Conservation (phyloP, 345 rosid genomes). For the Pugionium dolabratum region DNA sequence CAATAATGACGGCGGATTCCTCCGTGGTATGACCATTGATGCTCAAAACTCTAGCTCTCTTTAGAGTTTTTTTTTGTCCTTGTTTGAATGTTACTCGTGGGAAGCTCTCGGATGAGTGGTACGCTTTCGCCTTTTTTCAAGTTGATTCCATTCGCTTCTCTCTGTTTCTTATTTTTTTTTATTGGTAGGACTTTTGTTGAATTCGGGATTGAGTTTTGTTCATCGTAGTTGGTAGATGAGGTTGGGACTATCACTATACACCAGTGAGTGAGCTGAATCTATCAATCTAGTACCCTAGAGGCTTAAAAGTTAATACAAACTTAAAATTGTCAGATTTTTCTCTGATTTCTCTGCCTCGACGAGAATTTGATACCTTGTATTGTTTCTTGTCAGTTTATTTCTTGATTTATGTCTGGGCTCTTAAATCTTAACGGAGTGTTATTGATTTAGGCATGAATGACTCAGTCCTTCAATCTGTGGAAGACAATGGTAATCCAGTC, state of each 20-base stretch:
- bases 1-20: constrained; percentile 32
- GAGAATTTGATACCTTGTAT: constrained; percentile 46
- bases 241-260: not conserved
- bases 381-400: constrained; percentile 41
- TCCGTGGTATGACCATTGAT: constrained; percentile 22
- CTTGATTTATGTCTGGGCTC: constrained; percentile 29
- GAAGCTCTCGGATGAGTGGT: constrained; percentile 15
- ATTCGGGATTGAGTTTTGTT: constrained; percentile 4
- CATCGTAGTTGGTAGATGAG: constrained; percentile 2
- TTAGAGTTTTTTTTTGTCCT: too few relatives aligned
- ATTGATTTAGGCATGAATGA: constrained; percentile 48
- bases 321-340: constrained; percentile 5
- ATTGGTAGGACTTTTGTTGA: not conserved
- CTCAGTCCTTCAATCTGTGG: constrained; percentile 52
- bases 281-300: not conserved
- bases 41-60: constrained; percentile 8
- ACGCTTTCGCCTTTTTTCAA: constrained; percentile 4
- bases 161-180: not conserved
- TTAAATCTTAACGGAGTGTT: not conserved
- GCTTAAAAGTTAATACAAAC: not conserved
- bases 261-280: constrained; percentile 22
- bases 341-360: not conserved
- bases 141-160: constrained; percentile 19
- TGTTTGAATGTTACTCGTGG: too few relatives aligned
- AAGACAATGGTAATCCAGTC: constrained; percentile 38